Evolutionary conservation across 2,329 filamentous ascomycete genomes (phyloP), one percentile per base, ranked within the genome.

Genomic region (Colletotrichum sp.): DNA sequence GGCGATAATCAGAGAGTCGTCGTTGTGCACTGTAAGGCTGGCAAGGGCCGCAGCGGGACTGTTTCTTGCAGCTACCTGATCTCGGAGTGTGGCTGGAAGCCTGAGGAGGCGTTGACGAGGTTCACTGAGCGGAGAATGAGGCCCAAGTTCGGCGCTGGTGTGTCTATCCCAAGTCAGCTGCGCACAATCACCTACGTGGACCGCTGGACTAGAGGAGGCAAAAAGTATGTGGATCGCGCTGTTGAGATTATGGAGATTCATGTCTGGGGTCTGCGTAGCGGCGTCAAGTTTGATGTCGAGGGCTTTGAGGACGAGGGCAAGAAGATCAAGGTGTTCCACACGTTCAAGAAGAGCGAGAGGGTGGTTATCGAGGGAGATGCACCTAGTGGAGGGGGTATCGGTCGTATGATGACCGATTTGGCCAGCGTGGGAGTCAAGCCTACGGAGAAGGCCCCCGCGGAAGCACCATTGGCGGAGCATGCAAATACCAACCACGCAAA

Each of bases 21-120:
- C 0, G 96, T 99, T 8, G 95, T 99, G 9, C 97, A 99, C 84
- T 99, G 97, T 88, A 99, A 99, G 83, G 97, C 97, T 2, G 97
- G 97, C 4, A 99, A 99, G 85, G 97, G 97, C 2, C 90, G 97
- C 67, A 98, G 95, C 78, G 97, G 97, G 6, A 98, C 95, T 0
- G 92, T 95, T 80, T 93, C 94, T 34, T 98, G 95, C 84, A 95
- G 94, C 80, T 99, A 98, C 83, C 88, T 99, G 74, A 97, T 99
- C 80, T 93, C 94, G 9, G 95, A 99, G 82, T 94, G 97, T 81
- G 90, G 90, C 1, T 92, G 90, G 90, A 87, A 84, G 26, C 83
- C 87, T 0, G 86, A 90, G 75, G 85, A 91, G 68, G 90, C 91
- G 2, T 85, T 92, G 9, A 86, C 85, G 2, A 84, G 90, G 18